Evolutionary conservation across 2,329 filamentous ascomycete genomes (phyloP).

Genomic region (Beauveria caledonica): DNA sequence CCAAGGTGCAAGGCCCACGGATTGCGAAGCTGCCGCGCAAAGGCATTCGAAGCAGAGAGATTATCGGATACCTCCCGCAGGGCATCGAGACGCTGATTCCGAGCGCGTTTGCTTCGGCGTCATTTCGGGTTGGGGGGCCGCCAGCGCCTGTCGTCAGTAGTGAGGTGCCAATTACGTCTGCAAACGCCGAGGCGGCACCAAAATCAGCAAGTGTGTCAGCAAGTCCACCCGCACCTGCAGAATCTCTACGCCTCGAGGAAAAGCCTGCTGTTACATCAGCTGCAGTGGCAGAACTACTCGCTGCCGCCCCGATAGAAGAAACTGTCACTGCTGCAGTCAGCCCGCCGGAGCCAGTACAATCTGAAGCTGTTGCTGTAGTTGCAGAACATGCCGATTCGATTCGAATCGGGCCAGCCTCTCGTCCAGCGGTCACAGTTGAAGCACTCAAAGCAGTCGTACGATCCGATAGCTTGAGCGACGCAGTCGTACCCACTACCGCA

Average conservation of each 20-base stretch:
- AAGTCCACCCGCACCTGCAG: neutral
- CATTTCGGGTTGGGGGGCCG: slow-evolving; percentile 9
- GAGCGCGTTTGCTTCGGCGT: slow-evolving; percentile 15
- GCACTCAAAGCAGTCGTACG: neutral
- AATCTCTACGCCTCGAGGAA: neutral
- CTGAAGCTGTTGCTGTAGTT: neutral
- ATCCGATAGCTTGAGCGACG: neutral
- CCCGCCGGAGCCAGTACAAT: neutral
- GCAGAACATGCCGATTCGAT: neutral
- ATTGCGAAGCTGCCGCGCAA: slow-evolving; percentile 33
- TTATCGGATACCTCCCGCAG: slow-evolving; percentile 32
- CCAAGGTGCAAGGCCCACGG: slow-evolving; percentile 21
- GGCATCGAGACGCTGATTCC: slow-evolving; percentile 13
- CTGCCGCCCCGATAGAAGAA: neutral
- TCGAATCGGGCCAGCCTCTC: neutral
- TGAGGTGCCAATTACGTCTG: neutral
- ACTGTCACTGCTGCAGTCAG: neutral
- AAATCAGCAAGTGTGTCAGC: neutral
- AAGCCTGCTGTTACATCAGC: neutral
- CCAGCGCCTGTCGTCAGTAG: neutral
- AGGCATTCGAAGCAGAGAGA: slow-evolving; percentile 38
- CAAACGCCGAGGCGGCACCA: neutral
- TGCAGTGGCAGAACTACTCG: neutral
- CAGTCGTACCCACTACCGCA: neutral
- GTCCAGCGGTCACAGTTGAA: neutral